Percentiles rank a stretch among this genome's conserved stretches.
Conservation (phyloP, 1,139 yeast species). For the Tardiomyces depauwii region DNA sequence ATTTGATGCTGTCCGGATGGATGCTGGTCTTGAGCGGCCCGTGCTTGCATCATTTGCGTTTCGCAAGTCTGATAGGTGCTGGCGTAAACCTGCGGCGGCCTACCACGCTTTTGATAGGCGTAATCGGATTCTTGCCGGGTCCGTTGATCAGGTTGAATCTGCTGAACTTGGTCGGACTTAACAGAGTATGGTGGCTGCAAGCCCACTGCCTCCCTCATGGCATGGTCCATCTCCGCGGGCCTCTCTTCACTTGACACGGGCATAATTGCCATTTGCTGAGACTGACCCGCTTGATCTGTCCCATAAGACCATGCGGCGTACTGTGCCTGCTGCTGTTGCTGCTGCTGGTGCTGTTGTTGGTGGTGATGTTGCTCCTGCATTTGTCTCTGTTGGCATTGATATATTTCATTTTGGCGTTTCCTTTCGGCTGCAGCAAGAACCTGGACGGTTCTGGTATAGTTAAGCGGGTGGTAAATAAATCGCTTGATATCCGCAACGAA, state of each 20-base stretch:
- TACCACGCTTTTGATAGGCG: not conserved
- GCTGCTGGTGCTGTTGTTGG: slow-evolving; percentile 9
- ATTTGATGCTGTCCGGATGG: too few species aligned
- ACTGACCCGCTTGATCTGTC: slow-evolving; percentile 2
- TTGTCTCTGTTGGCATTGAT: slow-evolving; percentile 3
- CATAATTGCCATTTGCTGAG: slow-evolving; percentile 1
- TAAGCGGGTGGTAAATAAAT: slow-evolving; percentile 20
- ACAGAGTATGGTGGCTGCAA: too few species aligned
- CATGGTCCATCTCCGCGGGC: too few species aligned
- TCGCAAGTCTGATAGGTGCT: too few species aligned
- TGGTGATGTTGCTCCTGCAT: slow-evolving; percentile 9
- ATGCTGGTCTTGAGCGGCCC: not conserved
- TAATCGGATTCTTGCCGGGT: slow-evolving; percentile 4
- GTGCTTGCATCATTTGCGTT: too few species aligned
- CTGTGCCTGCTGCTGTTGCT: slow-evolving; percentile 6
- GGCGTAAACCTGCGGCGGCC: not conserved
- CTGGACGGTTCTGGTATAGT: slow-evolving; percentile 26
- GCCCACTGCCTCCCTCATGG: too few species aligned
- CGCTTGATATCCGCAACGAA: slow-evolving; percentile 35
- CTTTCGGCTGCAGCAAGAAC: slow-evolving; percentile 27
- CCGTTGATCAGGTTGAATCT: slow-evolving; percentile 7
- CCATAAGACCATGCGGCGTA: slow-evolving; percentile 4
- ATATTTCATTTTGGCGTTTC: slow-evolving; percentile 1
- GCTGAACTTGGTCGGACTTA: slow-evolving; percentile 5
- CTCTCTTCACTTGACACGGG: slow-evolving; percentile 3